Evolutionary conservation across 495 filamentous ascomycete species (phyloP).

Genomic region (Trichoderma virens): DNA sequence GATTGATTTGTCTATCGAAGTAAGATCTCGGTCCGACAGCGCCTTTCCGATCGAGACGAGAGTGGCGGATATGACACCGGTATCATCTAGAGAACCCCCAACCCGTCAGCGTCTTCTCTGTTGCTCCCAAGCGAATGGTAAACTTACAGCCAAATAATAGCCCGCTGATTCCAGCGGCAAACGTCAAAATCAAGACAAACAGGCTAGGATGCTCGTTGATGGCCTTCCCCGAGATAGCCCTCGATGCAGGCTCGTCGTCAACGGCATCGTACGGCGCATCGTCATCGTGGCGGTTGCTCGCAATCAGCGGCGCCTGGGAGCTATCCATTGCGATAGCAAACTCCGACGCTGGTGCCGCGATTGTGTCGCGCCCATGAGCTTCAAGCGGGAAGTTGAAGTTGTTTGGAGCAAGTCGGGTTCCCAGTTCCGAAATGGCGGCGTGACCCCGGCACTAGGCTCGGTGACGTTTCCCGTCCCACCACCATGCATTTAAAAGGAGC

Average conservation of each 20-base stretch:
- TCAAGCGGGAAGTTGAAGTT: not conserved
- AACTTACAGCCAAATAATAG: conserved; percentile 82
- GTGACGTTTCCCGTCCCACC: not conserved
- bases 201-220: conserved; percentile 20
- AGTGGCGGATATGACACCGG: conserved; percentile 84
- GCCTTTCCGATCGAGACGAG: conserved; percentile 70
- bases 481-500: not conserved
- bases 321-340: conserved; percentile 6
- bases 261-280: conserved; percentile 15
- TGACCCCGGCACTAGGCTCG: not conserved
- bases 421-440: not conserved
- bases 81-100: conserved; percentile 54
- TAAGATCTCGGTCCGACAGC: conserved; percentile 59
- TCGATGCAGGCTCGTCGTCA: conserved; percentile 10
- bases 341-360: not conserved
- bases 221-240: conserved; percentile 12
- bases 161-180: conserved; percentile 77
- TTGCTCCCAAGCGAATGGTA: not conserved
- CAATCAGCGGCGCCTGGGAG: conserved; percentile 7
- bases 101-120: conserved; percentile 18
- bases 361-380: not conserved
- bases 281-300: conserved; percentile 21
- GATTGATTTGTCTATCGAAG: conserved; percentile 71
- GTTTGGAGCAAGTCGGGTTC: not conserved
- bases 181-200: conserved; percentile 66